These are phyloP conservation scores for Brassica napus DNA, from an alignment of 345 rosid genomes.

Conservation along the genomic window Da-Ae NC_063436.1:22548501-22549000, in stretches of 20 bases:
- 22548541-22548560: conserved; percentile 70
- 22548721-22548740: conserved; percentile 60
- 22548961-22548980: conserved; percentile 10
- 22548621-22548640: conserved; percentile 51
- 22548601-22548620: conserved; percentile 38
- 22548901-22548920: not conserved
- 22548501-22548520: conserved; percentile 68
- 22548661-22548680: not conserved
- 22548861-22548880: not conserved
- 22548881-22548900: not conserved
- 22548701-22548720: not conserved
- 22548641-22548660: conserved; percentile 33
- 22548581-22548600: conserved; percentile 44
- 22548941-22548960: not conserved
- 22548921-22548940: not conserved
- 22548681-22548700: not conserved
- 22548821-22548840: conserved; percentile 77
- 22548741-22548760: conserved; percentile 99
- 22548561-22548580: conserved; percentile 35
- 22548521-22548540: conserved; percentile 75
- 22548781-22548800: conserved; percentile 3
- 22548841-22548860: conserved; percentile 14
- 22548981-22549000: not conserved
- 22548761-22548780: not conserved
- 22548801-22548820: conserved; percentile 99